phyloP scores from a whole-genome alignment of 208 protist genomes.

The Acanthamoeba divionensis region DNA sequence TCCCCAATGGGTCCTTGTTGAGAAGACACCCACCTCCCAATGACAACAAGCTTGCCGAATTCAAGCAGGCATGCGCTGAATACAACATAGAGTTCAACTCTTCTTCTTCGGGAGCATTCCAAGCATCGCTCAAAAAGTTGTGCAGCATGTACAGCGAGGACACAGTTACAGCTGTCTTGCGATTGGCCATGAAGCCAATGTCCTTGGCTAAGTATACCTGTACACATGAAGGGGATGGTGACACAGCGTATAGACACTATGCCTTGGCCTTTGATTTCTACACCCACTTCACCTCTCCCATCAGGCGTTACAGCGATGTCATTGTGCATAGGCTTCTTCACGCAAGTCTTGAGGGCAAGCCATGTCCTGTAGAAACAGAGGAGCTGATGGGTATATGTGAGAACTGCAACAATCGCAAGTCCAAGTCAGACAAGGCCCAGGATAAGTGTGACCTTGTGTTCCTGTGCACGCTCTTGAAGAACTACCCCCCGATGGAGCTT shows the following conservation, averaged over 20 bases:
- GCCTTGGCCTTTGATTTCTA: slow-evolving; percentile 86
- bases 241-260: slow-evolving; percentile 85
- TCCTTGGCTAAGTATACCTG: slow-evolving; percentile 77
- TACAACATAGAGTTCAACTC: slow-evolving; percentile 19
- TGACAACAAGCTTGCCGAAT: slow-evolving; percentile 54
- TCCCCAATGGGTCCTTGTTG: slow-evolving; percentile 79
- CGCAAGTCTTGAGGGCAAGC: slow-evolving; percentile 4
- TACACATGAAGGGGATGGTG: slow-evolving; percentile 42
- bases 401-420: slow-evolving; percentile 48
- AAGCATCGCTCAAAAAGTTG: slow-evolving; percentile 1
- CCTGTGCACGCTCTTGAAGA: slow-evolving; percentile 45
- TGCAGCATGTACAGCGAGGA: not conserved
- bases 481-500: slow-evolving; percentile 32
- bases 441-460: slow-evolving; percentile 57
- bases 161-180: slow-evolving; percentile 30
- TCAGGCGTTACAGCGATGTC: slow-evolving; percentile 88
- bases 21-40: slow-evolving; percentile 83
- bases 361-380: slow-evolving; percentile 19
- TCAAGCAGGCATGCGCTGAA: slow-evolving; percentile 40
- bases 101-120: not conserved
- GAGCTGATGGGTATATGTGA: not conserved
- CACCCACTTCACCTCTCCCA: slow-evolving; percentile 95
- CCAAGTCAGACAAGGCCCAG: slow-evolving; percentile 53
- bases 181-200: slow-evolving; percentile 75
- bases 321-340: slow-evolving; percentile 89